Evolutionary conservation across 2,329 filamentous ascomycete genomes (phyloP).

Genomic region (Fusarium globosum): DNA sequence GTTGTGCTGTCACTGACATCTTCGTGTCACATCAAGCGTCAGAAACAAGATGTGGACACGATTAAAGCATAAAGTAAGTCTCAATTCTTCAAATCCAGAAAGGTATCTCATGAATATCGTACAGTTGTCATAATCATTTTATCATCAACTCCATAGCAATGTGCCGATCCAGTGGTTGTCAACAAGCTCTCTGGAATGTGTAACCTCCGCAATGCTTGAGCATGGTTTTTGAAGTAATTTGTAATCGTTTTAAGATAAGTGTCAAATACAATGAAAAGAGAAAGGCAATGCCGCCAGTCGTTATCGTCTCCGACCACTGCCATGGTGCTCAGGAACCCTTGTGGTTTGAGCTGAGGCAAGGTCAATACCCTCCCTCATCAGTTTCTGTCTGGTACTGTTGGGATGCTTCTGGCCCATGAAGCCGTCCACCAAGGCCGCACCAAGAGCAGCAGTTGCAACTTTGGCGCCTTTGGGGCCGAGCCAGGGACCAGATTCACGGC

Average conservation of each 20-base stretch:
- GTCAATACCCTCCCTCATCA: slow-evolving; percentile 44
- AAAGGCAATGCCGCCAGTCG: neutral
- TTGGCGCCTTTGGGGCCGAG: slow-evolving; percentile 61
- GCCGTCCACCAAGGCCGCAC: slow-evolving; percentile 61
- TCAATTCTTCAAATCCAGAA: neutral
- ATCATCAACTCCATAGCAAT: neutral
- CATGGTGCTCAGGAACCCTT: neutral
- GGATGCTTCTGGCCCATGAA: slow-evolving; percentile 54
- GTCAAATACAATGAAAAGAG: neutral
- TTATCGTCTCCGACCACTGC: neutral
- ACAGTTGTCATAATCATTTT: neutral
- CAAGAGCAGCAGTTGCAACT: slow-evolving; percentile 60
- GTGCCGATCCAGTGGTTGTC: neutral
- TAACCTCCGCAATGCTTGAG: neutral
- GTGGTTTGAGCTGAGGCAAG: slow-evolving; percentile 35
- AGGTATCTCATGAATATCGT: neutral
- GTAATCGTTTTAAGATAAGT: neutral
- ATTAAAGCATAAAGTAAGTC: too few species aligned
- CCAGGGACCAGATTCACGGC: slow-evolving; percentile 59
- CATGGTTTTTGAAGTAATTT: neutral
- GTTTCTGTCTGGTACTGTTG: slow-evolving; percentile 39
- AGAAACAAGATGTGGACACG: neutral
- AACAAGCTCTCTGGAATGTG: neutral
- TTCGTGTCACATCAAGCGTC: neutral
- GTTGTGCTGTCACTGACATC: neutral